These are phyloP conservation scores for Scleromitrula shiraiana DNA, from an alignment of 2,329 filamentous ascomycete genomes.

Conservation along the genomic window DNA sequence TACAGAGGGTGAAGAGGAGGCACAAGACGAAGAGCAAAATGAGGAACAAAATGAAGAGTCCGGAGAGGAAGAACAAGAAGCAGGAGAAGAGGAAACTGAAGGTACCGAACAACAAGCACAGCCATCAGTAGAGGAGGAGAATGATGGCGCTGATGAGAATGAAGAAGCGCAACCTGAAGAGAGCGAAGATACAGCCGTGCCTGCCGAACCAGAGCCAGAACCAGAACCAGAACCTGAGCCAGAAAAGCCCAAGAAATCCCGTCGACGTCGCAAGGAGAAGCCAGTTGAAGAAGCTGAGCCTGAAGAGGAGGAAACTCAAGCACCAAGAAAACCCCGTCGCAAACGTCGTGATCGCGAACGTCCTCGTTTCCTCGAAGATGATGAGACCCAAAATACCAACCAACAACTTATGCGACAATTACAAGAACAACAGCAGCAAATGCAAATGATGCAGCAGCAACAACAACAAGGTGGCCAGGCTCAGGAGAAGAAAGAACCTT, in stretches of 20 bases:
- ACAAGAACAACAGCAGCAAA: slow-evolving; percentile 7
- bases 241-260: slow-evolving; percentile 4
- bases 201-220: neutral
- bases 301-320: slow-evolving; percentile 1
- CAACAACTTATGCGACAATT: slow-evolving; percentile 7
- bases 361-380: slow-evolving; percentile 9
- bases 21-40: slow-evolving; percentile 6
- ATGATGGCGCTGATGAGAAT: neutral
- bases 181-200: slow-evolving; percentile 6
- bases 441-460: slow-evolving; percentile 9
- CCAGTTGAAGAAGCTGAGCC: slow-evolving; percentile 4
- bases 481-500: slow-evolving; percentile 41
- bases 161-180: neutral
- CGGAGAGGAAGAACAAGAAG: slow-evolving; percentile 3
- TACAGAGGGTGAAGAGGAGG: slow-evolving; percentile 1
- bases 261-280: neutral
- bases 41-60: neutral
- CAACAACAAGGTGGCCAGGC: slow-evolving; percentile 5
- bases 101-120: slow-evolving; percentile 1
- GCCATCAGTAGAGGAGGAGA: slow-evolving; percentile 2
- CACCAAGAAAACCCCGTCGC: slow-evolving; percentile 4
- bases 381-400: neutral
- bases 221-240: neutral
- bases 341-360: slow-evolving; percentile 9
- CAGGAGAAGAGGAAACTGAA: slow-evolving; percentile 3